Conservation (phyloP, 148 eudicot species). For the Camellia sinensis region DNA sequence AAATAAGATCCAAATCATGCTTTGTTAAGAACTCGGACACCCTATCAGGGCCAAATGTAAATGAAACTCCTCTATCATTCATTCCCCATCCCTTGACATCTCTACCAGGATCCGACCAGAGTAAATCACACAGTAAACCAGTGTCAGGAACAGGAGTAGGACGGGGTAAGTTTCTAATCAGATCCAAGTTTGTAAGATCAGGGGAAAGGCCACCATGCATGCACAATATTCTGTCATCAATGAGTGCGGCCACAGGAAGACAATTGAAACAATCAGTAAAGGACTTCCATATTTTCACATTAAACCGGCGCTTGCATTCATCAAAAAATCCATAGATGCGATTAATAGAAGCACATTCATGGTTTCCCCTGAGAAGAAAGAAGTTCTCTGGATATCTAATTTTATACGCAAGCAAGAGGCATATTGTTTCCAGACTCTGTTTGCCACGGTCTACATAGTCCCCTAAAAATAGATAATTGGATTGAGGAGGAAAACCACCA, state of each 20-base stretch:
- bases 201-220: conserved; percentile 31
- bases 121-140: conserved; percentile 25
- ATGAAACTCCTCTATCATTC: conserved; percentile 29
- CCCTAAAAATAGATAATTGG: conserved; percentile 23
- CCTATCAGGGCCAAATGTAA: conserved; percentile 28
- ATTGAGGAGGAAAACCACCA: conserved; percentile 28
- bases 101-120: conserved; percentile 29
- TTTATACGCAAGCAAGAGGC: conserved; percentile 27
- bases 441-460: conserved; percentile 28
- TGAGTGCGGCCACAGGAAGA: conserved; percentile 26
- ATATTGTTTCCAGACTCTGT: conserved; percentile 28
- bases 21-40: conserved; percentile 24
- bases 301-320: conserved; percentile 28
- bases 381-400: conserved; percentile 25
- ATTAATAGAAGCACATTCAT: conserved; percentile 28
- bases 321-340: conserved; percentile 26
- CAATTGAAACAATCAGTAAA: conserved; percentile 27
- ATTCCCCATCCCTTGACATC: conserved; percentile 28
- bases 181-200: conserved; percentile 18
- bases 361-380: conserved; percentile 23
- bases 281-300: conserved; percentile 28
- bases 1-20: conserved; percentile 29
- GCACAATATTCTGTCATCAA: conserved; percentile 30
- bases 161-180: conserved; percentile 24
- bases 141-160: conserved; percentile 25